Evolutionary conservation across 345 rosid species (phyloP).

Genomic region (Salix dunnii): DNA sequence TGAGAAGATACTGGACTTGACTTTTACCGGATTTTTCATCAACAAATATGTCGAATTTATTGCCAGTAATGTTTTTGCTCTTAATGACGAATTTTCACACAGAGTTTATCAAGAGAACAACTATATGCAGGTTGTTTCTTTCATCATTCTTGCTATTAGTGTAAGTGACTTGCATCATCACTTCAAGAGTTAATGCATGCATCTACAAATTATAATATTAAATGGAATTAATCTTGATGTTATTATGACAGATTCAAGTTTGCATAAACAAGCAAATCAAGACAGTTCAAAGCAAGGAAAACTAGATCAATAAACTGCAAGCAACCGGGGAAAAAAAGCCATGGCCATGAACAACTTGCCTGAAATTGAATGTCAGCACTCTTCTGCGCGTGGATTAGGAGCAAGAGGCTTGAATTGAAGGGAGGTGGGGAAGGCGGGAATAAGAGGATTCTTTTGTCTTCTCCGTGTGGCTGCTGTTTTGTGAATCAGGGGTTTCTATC

Average conservation of each 20-base stretch:
- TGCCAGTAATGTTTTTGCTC: slow-evolving; percentile 77
- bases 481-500: too few species aligned
- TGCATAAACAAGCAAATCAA: neutral
- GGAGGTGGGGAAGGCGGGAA: too few species aligned
- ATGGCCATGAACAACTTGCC: too few species aligned
- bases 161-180: neutral
- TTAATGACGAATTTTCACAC: slow-evolving; percentile 84
- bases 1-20: slow-evolving; percentile 91
- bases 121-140: slow-evolving; percentile 72
- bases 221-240: neutral
- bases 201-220: neutral
- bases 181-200: neutral
- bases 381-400: too few species aligned
- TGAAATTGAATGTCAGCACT: too few species aligned
- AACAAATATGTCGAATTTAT: slow-evolving; percentile 74
- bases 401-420: too few species aligned
- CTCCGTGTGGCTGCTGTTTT: too few species aligned
- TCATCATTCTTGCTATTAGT: neutral
- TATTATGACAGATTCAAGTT: neutral
- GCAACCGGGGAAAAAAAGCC: neutral
- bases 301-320: neutral
- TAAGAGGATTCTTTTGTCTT: too few species aligned
- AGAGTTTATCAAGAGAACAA: slow-evolving; percentile 95
- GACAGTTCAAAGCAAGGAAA: neutral
- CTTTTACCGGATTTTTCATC: slow-evolving; percentile 66